Percentiles rank a stretch among this genome's conserved stretches.
Conservation (phyloP, 2,329 filamentous ascomycete species). For the Chrysoporthe deuterocubensis region DNA sequence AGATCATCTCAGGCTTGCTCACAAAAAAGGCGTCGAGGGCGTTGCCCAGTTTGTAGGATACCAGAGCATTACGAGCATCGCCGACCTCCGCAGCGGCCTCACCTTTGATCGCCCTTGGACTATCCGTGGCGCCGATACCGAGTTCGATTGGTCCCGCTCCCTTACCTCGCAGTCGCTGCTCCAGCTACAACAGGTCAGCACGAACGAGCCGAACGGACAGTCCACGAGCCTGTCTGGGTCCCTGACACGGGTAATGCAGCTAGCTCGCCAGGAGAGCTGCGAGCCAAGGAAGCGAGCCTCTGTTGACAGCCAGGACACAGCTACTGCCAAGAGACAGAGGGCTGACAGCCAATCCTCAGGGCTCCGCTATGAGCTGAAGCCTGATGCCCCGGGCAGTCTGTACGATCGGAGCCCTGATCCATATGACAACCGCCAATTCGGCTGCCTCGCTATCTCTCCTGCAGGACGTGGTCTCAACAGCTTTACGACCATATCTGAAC, state of each 20-base stretch:
- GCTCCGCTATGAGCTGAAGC: too few relatives aligned
- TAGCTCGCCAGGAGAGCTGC: too few relatives aligned
- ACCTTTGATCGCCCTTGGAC: neutral
- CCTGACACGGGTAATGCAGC: too few relatives aligned
- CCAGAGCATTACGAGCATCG: neutral
- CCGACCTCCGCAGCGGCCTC: neutral
- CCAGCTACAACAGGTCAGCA: too few relatives aligned
- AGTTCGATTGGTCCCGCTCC: too few relatives aligned
- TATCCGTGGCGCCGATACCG: too few relatives aligned
- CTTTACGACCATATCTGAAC: slow-evolving; percentile 37
- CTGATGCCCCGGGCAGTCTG: neutral
- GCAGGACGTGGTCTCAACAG: slow-evolving; percentile 35
- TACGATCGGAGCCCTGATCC: neutral
- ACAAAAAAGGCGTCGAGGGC: neutral
- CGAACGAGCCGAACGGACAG: too few relatives aligned
- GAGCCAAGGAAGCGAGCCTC: too few relatives aligned
- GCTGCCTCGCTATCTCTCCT: slow-evolving; percentile 38
- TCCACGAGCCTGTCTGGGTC: too few relatives aligned
- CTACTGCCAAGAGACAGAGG: too few relatives aligned
- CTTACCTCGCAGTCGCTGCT: neutral
- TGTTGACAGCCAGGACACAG: too few relatives aligned
- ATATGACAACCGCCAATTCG: slow-evolving; percentile 38
- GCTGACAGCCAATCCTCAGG: too few relatives aligned
- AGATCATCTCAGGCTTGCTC: slow-evolving; percentile 32
- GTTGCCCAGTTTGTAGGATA: neutral